Base-by-base conservation (phyloP, 2,329 filamentous ascomycete species). In the Drechslerella coelobrocha region DNA sequence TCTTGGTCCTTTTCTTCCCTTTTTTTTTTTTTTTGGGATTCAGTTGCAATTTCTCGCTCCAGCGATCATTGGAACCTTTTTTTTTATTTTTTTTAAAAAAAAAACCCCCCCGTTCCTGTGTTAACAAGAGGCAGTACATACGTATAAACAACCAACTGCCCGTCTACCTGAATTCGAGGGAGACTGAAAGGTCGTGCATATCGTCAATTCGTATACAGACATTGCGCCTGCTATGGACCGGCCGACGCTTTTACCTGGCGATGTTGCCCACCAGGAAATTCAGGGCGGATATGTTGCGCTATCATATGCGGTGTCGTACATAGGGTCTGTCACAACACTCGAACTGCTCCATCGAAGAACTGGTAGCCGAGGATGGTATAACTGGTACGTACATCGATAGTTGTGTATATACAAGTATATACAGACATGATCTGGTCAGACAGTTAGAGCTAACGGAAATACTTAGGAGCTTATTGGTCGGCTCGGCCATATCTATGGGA, bases 291-390 rank as follows among this genome's bases (percentile, higher is more conserved):
- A 90, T 75, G 83, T 93, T 10, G 83, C 88, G 23, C 82, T 91
- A 8, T 88, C 87, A 0, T 89, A 85, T 75, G 79, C 89, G 45
- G 82, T 88, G 73, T 94, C 91, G 76, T 86, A 89, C 72, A 81
- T 90, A 73, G 92, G 92, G 72, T 88, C 90, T 52, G 83, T 86
- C 54, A 91, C 91, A 2, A 92, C 91, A 0, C 82, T 96, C 29
- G 92, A 96, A 78, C 81, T 96, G 66, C 86, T 96, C 55, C 89
- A 94, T 77, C 82, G 90, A 66, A 83, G 90, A 74, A 91, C 89
- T 0, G 86, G 88, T 1, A 84, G 84, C 59, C 85, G 84, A 76
- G 89, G 89, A 7, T 78, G 84, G 60, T 86, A 86, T 77, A 91
- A 91, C 76, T 86, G 89, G 88, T 89, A 83, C 61, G 82, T 75